A percentile compares a stretch with the other conserved stretches of the same genome.
Conservation (phyloP, 805 yeast genomes). For the Yarrowia sp. region DNA sequence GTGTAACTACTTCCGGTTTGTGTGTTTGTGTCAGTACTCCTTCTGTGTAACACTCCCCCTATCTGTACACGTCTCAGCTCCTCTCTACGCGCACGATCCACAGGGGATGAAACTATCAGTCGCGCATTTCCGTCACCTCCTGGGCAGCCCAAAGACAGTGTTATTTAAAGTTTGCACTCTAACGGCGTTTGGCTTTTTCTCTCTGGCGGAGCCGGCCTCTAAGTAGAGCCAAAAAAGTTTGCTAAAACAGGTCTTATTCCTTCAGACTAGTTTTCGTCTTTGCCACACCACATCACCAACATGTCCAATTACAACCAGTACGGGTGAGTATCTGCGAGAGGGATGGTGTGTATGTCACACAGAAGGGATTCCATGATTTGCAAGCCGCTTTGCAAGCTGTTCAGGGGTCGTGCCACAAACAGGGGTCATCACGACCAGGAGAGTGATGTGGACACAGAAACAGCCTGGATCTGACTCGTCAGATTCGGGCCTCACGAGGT, state of each 20-base stretch:
- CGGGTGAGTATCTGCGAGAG: slow-evolving; percentile 7
- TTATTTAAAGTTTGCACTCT: background rate
- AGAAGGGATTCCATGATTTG: background rate
- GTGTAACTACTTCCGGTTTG: background rate
- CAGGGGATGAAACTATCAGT: background rate
- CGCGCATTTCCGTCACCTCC: background rate
- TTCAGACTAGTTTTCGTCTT: background rate
- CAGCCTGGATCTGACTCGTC: no score
- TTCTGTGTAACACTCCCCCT: no score
- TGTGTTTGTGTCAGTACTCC: background rate
- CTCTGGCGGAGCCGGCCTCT: background rate
- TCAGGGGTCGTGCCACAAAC: no score
- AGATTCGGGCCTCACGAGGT: no score
- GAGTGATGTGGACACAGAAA: no score
- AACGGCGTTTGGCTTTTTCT: background rate
- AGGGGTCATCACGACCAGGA: no score
- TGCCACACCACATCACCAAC: background rate
- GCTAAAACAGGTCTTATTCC: slow-evolving; percentile 1
- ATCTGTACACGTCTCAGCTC: no score
- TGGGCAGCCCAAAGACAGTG: background rate
- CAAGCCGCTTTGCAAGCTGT: no score
- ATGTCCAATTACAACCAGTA: slow-evolving; percentile 27
- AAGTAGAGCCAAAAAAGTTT: slow-evolving; percentile 14
- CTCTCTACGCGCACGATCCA: no score
- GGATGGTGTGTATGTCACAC: background rate